Base-by-base conservation (phyloP, 1,139 yeast genomes). In the Geotrichum histeridarum region DNA sequence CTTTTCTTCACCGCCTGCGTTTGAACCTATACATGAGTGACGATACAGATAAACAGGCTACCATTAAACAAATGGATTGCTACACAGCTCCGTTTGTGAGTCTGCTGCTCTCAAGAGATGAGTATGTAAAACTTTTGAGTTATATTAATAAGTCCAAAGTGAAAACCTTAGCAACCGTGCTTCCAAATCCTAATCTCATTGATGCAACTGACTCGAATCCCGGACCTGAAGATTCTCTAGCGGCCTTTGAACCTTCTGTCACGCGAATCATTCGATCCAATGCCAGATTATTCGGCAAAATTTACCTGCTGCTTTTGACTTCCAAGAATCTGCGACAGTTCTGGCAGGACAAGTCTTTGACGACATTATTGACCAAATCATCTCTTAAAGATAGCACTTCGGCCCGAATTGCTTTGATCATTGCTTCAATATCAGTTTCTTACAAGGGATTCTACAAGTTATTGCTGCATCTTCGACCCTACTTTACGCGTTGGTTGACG, bases 261-360 rank as follows among this genome's bases (percentile, higher is more conserved):
- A 17, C 50, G 8, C 17, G 37, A 14, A 42, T 61, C 33, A 52
- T 64, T 14, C 64, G 71, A 38, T 59, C 63, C 14, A 68, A 68
- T 46, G 51, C 64, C 32, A 61, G 73, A 42, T 61, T 69, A 39
- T 66, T 65, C 55, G 56, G 59, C 42, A 61, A 62, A 47, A 57
- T 63, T 8, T 69, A 66, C 57, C 59, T 62, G 11, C 57, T 64
- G 11, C 61, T 67, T 18, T 55, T 14, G 56, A 60, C 33, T 53
- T 60, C 35, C 63, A 66, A 51, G 58, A 60, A 37, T 51, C 61
- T 18, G 45, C 46, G 54, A 11, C 52, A 54, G 11, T 48, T 57
- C 39, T 56, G 57, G 32, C 38, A 41, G 31, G 39, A 54, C 53
- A 32, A 52, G 27, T 50, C 42, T 39, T 53, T 27, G 54, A 42